A percentile compares a stretch with the other conserved stretches of the same genome.
Conservation (phyloP, 1,139 yeast species). For the Scheffersomyces lignicola region DNA sequence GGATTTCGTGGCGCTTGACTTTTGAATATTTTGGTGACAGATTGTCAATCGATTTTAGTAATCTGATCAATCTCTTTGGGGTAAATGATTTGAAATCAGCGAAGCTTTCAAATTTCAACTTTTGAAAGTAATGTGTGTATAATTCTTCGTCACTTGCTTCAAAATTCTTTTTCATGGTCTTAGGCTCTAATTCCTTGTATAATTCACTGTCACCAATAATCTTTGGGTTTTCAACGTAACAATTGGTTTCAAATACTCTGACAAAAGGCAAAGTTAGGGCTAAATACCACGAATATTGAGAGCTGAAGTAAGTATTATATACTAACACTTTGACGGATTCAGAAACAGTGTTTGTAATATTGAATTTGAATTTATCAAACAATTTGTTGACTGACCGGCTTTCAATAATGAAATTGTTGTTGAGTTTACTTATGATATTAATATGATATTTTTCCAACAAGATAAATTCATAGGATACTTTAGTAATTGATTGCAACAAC, state of each 20-base stretch:
- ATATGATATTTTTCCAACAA: conserved; percentile 43
- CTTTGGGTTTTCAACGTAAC: conserved; percentile 27
- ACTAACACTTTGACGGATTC: conserved; percentile 32
- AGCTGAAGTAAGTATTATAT: conserved; percentile 35
- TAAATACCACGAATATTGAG: conserved; percentile 41
- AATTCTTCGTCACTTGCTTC: conserved; percentile 25
- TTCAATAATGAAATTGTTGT: conserved; percentile 34
- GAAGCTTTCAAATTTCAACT: conserved; percentile 28
- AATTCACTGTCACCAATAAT: conserved; percentile 16
- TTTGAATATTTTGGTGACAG: conserved; percentile 18
- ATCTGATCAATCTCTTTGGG: conserved; percentile 27
- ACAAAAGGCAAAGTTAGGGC: conserved; percentile 40
- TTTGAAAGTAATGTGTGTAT: conserved; percentile 24
- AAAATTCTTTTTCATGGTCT: conserved; percentile 20
- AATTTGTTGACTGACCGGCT: conserved; percentile 21
- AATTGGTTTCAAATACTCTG: conserved; percentile 34
- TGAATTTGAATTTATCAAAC: conserved; percentile 21
- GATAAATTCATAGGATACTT: conserved; percentile 42
- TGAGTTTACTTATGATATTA: conserved; percentile 37
- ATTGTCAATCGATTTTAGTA: conserved; percentile 27
- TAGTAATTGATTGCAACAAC: conserved; percentile 33
- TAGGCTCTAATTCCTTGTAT: conserved; percentile 16
- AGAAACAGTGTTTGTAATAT: conserved; percentile 12
- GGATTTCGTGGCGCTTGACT: conserved; percentile 13
- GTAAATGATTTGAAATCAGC: conserved; percentile 22